These are phyloP conservation scores for Apostasia shenzhenica DNA, from an alignment of 106 monocot genomes.

Conservation along the genomic window DNA sequence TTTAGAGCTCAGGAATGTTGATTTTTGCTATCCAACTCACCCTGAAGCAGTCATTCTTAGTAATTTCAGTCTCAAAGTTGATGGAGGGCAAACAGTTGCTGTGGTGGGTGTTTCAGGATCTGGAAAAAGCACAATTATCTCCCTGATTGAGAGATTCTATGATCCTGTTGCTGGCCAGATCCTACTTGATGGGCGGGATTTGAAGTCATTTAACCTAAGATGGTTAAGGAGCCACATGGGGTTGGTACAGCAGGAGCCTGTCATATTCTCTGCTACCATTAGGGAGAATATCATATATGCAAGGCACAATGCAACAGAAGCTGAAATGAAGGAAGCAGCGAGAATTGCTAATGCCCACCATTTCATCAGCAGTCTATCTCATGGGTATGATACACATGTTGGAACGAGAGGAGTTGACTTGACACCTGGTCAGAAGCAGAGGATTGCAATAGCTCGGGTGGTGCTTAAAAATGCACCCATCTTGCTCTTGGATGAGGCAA, in stretches of 20 bases:
- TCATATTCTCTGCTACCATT: conserved; percentile 97
- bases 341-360: conserved; percentile 99
- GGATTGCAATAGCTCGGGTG: conserved; percentile 93
- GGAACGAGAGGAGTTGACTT: conserved; percentile 97
- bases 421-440: conserved; percentile 92
- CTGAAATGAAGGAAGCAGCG: conserved; percentile 94
- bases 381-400: conserved; percentile 94
- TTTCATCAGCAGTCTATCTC: conserved; percentile 96
- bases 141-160: conserved; percentile 91
- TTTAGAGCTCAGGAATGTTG: conserved; percentile 78
- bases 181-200: conserved; percentile 80
- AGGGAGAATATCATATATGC: conserved; percentile 98
- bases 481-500: conserved; percentile 92
- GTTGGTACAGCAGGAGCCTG: conserved; percentile 89
- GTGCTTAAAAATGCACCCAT: conserved; percentile 97
- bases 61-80: conserved; percentile 92
- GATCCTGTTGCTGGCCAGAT: conserved; percentile 86
- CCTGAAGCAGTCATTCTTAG: conserved; percentile 75
- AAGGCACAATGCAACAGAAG: conserved; percentile 92
- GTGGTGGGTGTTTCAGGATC: conserved; percentile 97
- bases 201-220: conserved; percentile 79
- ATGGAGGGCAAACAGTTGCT: conserved; percentile 86
- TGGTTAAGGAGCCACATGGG: conserved; percentile 97
- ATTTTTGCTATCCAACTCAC: conserved; percentile 79
- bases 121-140: conserved; percentile 97